These are phyloP conservation scores for Recurvomyces mirabilis DNA, from an alignment of 495 filamentous ascomycete species.

Conservation along the genomic window DNA sequence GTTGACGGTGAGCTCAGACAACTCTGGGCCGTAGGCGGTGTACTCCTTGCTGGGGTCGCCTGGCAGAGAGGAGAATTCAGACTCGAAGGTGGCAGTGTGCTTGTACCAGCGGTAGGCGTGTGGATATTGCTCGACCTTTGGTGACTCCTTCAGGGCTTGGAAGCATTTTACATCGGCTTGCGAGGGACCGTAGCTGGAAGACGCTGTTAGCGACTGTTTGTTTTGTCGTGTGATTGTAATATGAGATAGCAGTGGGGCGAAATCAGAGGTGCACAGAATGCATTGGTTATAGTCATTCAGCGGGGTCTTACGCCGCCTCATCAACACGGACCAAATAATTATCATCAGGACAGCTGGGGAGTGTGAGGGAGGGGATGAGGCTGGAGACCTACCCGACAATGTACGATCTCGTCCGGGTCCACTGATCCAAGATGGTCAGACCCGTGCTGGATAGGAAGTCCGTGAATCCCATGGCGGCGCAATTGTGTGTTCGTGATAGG, in stretches of 20 bases:
- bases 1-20: slow-evolving; percentile 59
- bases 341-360: slow-evolving; percentile 58
- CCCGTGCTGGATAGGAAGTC: slow-evolving; percentile 84
- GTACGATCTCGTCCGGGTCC: slow-evolving; percentile 43
- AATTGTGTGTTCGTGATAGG: too few species aligned
- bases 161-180: slow-evolving; percentile 93
- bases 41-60: slow-evolving; percentile 82
- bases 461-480: slow-evolving; percentile 80
- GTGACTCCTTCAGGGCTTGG: slow-evolving; percentile 70
- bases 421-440: slow-evolving; percentile 38
- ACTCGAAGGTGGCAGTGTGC: slow-evolving; percentile 83
- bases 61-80: slow-evolving; percentile 80
- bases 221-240: neutral
- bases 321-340: slow-evolving; percentile 97
- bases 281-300: slow-evolving; percentile 69
- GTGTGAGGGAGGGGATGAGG: slow-evolving; percentile 2
- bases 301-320: slow-evolving; percentile 97
- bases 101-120: slow-evolving; percentile 96
- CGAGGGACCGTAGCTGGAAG: slow-evolving; percentile 61
- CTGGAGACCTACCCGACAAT: slow-evolving; percentile 64
- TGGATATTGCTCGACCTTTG: slow-evolving; percentile 77
- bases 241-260: slow-evolving; percentile 13
- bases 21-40: slow-evolving; percentile 86
- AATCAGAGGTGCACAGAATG: slow-evolving; percentile 77
- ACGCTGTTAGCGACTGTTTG: slow-evolving; percentile 4